These are phyloP conservation scores for Bathelium albidoporum DNA, from an alignment of 495 filamentous ascomycete species.

Conservation along the genomic window DNA sequence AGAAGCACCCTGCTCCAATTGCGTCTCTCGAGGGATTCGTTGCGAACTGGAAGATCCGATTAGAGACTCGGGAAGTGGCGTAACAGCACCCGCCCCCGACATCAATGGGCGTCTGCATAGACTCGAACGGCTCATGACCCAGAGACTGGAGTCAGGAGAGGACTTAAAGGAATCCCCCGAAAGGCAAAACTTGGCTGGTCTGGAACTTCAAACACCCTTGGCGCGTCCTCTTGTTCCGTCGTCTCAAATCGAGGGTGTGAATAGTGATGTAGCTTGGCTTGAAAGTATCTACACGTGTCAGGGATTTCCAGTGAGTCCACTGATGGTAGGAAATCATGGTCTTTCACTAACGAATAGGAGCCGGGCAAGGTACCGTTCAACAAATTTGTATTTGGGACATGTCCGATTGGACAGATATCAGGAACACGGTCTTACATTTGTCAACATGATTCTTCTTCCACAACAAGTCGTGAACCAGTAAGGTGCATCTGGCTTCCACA, in stretches of 20 bases:
- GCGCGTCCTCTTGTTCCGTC: neutral
- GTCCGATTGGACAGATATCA: slow-evolving; percentile 10
- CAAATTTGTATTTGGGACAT: slow-evolving; percentile 16
- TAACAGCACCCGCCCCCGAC: neutral
- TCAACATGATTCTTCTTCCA: neutral
- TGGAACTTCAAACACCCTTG: neutral
- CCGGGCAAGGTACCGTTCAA: slow-evolving; percentile 6
- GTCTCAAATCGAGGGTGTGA: neutral
- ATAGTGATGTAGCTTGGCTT: slow-evolving; percentile 14
- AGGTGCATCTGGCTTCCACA: slow-evolving; percentile 34
- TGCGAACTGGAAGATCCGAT: slow-evolving; percentile 17
- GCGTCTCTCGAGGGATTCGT: slow-evolving; percentile 19
- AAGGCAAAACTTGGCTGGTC: neutral
- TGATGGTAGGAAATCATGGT: neutral
- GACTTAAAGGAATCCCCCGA: neutral
- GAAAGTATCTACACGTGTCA: slow-evolving; percentile 11
- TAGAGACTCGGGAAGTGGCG: neutral
- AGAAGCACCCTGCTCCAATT: slow-evolving; percentile 25
- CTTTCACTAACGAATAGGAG: neutral
- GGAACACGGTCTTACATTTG: slow-evolving; percentile 5
- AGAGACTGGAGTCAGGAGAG: neutral
- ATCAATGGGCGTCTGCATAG: slow-evolving; percentile 10
- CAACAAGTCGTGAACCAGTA: slow-evolving; percentile 3
- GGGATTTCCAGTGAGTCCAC: slow-evolving; percentile 6
- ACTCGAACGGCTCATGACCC: slow-evolving; percentile 11